phyloP scores from a whole-genome alignment of 2,329 filamentous ascomycete species.

The Orbilia brochopaga region DNA sequence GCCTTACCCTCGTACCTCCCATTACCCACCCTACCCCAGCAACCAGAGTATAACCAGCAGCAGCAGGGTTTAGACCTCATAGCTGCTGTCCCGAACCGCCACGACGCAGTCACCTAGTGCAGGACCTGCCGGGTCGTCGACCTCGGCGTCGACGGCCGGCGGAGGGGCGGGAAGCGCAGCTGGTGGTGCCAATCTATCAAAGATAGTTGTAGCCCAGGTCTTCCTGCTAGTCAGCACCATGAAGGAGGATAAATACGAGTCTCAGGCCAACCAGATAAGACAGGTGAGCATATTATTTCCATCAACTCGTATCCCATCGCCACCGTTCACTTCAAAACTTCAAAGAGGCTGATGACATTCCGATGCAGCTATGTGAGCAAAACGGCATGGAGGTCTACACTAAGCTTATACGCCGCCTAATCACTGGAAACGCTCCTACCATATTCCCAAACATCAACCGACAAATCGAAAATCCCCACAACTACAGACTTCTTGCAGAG shows the following conservation, averaged over 20 bases:
- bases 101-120: conserved; percentile 51
- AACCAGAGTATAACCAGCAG: conserved; percentile 26
- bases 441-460: conserved; percentile 84
- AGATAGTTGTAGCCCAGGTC: conserved; percentile 93
- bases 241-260: conserved; percentile 93
- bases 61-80: conserved; percentile 50
- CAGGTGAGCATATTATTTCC: conserved; percentile 68
- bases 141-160: conserved; percentile 50
- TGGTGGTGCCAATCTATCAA: conserved; percentile 72
- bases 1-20: conserved; percentile 15
- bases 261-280: conserved; percentile 86
- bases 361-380: conserved; percentile 83
- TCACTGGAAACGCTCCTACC: conserved; percentile 86
- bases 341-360: conserved; percentile 5
- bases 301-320: conserved; percentile 15
- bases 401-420: conserved; percentile 90
- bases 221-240: conserved; percentile 92
- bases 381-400: conserved; percentile 99
- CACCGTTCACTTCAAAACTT: neutral
- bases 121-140: conserved; percentile 51
- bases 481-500: conserved; percentile 78
- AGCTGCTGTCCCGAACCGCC: conserved; percentile 50
- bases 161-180: conserved; percentile 37
- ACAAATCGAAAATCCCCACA: conserved; percentile 75
- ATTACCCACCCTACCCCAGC: conserved; percentile 16